A percentile compares a stretch with the other conserved stretches of the same genome.
Evolutionary conservation across 2,329 filamentous ascomycete genomes (phyloP).

Genomic region (Calonectria crousiana): DNA sequence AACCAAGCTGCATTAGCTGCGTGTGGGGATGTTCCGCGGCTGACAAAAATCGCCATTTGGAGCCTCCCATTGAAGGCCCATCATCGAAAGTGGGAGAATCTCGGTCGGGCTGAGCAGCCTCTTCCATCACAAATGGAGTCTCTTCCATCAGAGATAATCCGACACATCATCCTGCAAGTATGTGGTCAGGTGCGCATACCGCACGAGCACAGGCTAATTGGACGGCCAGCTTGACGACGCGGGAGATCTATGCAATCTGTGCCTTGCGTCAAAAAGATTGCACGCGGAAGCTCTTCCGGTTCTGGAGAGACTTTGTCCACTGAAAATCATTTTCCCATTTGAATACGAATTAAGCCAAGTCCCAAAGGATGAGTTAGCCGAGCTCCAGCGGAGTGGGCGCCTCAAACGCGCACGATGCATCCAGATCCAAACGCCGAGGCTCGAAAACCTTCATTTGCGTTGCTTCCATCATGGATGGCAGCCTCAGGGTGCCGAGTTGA

Average conservation of each 20-base stretch:
- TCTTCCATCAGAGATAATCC: not conserved
- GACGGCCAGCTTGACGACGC: not conserved
- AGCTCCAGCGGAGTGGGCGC: not conserved
- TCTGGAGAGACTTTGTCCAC: not conserved
- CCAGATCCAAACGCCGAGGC: not conserved
- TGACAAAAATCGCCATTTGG: not conserved
- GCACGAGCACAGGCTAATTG: not conserved
- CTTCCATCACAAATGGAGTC: not conserved
- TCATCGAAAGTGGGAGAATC: not conserved
- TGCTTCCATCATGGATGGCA: not conserved
- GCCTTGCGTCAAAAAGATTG: not conserved
- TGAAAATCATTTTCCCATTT: not conserved
- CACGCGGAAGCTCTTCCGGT: not conserved
- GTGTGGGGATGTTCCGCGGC: not conserved
- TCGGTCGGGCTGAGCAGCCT: not conserved
- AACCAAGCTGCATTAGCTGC: not conserved
- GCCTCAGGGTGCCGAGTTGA: not conserved
- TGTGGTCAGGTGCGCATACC: not conserved
- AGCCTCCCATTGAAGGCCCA: not conserved
- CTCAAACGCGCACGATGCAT: not conserved
- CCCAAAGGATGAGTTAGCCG: not conserved
- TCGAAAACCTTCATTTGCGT: not conserved
- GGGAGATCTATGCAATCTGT: not conserved
- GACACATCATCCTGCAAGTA: not conserved
- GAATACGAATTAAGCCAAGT: not conserved